Percentiles rank a stretch among this genome's conserved stretches.
Evolutionary conservation across 1,139 yeast genomes (phyloP).

Genomic region (Pichia sp.): DNA sequence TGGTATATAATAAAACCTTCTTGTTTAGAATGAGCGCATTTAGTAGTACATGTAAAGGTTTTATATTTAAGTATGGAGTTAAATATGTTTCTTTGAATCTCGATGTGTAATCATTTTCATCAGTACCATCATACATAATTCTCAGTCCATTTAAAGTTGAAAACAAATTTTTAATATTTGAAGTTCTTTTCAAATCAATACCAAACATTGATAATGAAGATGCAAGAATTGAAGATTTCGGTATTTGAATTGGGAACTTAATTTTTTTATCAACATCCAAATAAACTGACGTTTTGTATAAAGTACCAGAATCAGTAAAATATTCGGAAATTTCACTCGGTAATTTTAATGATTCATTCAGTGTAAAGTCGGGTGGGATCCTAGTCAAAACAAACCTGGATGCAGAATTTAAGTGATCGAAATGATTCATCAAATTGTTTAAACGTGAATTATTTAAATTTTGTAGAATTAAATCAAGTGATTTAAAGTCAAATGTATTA

Average conservation of each 20-base stretch:
- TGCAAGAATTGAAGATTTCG: conserved; percentile 23
- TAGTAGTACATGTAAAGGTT: conserved; percentile 32
- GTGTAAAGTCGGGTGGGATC: conserved; percentile 14
- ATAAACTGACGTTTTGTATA: conserved; percentile 18
- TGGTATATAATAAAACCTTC: conserved; percentile 41
- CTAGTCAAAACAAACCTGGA: conserved; percentile 22
- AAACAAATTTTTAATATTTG: conserved; percentile 13
- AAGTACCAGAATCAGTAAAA: conserved; percentile 17
- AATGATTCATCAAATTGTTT: conserved; percentile 15
- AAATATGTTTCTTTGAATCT: conserved; percentile 10
- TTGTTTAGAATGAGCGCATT: conserved; percentile 47
- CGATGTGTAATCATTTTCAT: not conserved
- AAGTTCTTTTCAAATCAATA: conserved; percentile 24
- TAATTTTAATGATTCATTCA: conserved; percentile 13
- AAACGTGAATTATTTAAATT: conserved; percentile 21
- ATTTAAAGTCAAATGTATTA: conserved; percentile 15
- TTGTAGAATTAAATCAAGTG: conserved; percentile 9
- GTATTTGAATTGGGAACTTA: conserved; percentile 27
- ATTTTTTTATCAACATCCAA: conserved; percentile 13
- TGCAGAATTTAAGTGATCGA: conserved; percentile 12
- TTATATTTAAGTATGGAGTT: conserved; percentile 20
- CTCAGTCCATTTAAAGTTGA: not conserved
- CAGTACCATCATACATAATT: not conserved
- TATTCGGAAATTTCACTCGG: conserved; percentile 7
- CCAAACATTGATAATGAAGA: conserved; percentile 26